Percentiles rank a stretch among this genome's conserved stretches.
Conservation (phyloP, 176 grass and related monocot genomes). For the Poa pratensis region DNA sequence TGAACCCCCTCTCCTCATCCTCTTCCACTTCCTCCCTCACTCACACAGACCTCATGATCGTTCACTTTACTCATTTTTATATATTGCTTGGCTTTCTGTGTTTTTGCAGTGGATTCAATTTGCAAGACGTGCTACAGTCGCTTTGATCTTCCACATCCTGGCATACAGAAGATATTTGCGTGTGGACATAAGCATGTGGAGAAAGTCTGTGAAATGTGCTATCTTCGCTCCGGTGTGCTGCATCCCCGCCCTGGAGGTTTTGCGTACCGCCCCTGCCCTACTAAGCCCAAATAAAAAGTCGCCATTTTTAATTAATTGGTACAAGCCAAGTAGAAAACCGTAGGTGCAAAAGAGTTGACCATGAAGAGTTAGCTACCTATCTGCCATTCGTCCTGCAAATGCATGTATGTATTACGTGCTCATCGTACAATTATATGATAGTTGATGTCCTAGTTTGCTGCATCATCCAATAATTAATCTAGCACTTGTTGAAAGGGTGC, state of each 20-base stretch:
- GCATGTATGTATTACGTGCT: too few species aligned
- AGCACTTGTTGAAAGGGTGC: too few species aligned
- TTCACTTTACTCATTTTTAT: too few species aligned
- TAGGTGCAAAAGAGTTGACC: too few species aligned
- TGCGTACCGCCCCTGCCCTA: background rate
- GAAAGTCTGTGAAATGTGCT: constrained; percentile 33
- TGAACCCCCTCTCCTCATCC: background rate
- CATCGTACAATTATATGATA: too few species aligned
- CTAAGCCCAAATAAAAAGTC: background rate
- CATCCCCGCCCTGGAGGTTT: background rate
- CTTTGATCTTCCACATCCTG: constrained; percentile 17
- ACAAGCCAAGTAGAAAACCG: too few species aligned
- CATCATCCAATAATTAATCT: too few species aligned
- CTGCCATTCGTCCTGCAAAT: too few species aligned
- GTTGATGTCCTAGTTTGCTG: too few species aligned
- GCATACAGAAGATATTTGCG: background rate
- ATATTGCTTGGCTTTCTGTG: background rate
- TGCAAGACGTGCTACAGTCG: constrained; percentile 8
- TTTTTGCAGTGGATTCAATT: constrained; percentile 22
- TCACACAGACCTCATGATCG: background rate
- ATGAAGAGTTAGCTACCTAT: too few species aligned
- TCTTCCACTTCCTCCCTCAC: background rate
- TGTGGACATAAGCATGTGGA: constrained; percentile 19
- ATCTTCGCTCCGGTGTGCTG: background rate
- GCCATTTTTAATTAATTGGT: too few species aligned